These are phyloP conservation scores for Suillus sp. DNA, from an alignment of 768 basidiomycete genomes.

Conservation along the genomic window DNA sequence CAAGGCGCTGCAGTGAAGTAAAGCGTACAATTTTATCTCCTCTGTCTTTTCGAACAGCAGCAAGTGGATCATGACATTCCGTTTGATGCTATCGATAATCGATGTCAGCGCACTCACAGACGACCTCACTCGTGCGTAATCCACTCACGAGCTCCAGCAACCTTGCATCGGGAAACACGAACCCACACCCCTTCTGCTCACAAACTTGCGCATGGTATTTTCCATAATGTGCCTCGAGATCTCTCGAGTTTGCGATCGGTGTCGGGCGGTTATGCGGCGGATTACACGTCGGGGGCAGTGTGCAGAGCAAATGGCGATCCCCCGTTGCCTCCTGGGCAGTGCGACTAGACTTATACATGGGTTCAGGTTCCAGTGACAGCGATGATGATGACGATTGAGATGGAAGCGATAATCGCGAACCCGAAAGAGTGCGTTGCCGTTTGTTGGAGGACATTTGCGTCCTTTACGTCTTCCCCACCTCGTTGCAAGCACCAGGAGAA, in stretches of 20 bases:
- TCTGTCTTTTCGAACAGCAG: slow-evolving; percentile 71
- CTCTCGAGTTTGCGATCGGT: slow-evolving; percentile 60
- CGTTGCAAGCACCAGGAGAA: slow-evolving; percentile 13
- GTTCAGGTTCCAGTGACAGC: slow-evolving; percentile 28
- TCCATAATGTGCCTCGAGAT: slow-evolving; percentile 83
- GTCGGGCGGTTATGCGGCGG: slow-evolving; percentile 56
- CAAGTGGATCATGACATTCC: slow-evolving; percentile 87
- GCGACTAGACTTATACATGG: slow-evolving; percentile 38
- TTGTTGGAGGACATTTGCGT: slow-evolving; percentile 31
- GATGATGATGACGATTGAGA: slow-evolving; percentile 38
- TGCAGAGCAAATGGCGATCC: slow-evolving; percentile 59
- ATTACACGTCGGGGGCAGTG: slow-evolving; percentile 83
- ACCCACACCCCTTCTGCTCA: slow-evolving; percentile 64
- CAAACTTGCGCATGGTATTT: slow-evolving; percentile 85
- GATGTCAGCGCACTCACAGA: slow-evolving; percentile 4
- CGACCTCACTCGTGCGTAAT: slow-evolving; percentile 2
- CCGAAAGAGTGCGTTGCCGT: slow-evolving; percentile 32
- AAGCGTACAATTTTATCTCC: slow-evolving; percentile 79
- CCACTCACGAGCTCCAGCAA: slow-evolving; percentile 74
- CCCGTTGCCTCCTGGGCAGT: slow-evolving; percentile 26
- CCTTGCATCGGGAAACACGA: slow-evolving; percentile 84
- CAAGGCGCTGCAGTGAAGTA: slow-evolving; percentile 7
- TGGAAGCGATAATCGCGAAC: slow-evolving; percentile 28
- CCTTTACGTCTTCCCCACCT: slow-evolving; percentile 14
- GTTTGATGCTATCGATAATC: slow-evolving; percentile 62